Percentiles rank a stretch among this genome's conserved stretches.
Evolutionary conservation across 73 alveolate species (phyloP).

Genomic region (Tetrahymena borealis): DNA sequence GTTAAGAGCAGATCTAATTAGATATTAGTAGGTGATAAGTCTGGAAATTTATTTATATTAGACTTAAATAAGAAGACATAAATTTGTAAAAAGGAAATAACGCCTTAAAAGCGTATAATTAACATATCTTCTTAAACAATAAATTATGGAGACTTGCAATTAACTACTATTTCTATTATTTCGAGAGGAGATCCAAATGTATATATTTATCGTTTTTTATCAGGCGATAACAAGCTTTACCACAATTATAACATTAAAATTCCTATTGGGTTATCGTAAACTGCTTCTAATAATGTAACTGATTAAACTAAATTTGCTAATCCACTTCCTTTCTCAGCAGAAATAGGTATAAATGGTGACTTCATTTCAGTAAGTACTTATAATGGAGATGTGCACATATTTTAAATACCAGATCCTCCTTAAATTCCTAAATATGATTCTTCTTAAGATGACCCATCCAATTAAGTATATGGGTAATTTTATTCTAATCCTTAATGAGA

Average conservation of each 20-base stretch:
- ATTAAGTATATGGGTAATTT: background rate
- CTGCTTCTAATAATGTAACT: background rate
- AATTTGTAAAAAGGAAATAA: conserved; percentile 30
- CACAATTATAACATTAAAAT: conserved; percentile 17
- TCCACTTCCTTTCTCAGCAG: conserved; percentile 20
- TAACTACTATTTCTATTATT: background rate
- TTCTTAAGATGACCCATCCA: background rate
- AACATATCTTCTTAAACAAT: background rate
- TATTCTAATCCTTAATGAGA: background rate
- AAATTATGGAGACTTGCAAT: background rate
- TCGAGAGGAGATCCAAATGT: conserved; percentile 17
- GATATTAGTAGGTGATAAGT: conserved; percentile 31
- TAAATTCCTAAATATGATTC: background rate
- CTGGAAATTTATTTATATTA: conserved; percentile 25
- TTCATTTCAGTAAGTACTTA: conserved; percentile 15
- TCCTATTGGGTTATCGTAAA: background rate
- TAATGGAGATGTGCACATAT: conserved; percentile 26
- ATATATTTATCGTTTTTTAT: conserved; percentile 4
- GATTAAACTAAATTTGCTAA: conserved; percentile 3
- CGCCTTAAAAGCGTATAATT: background rate
- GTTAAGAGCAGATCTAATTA: conserved; percentile 1
- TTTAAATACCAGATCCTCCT: conserved; percentile 28
- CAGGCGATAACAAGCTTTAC: conserved; percentile 16
- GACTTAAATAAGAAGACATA: conserved; percentile 30
- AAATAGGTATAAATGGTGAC: conserved; percentile 13